Percentiles rank a stretch among this genome's conserved stretches.
These are phyloP conservation scores for Kodamaea suecica DNA, from an alignment of 1,139 yeast genomes.

Conservation along the genomic window DNA sequence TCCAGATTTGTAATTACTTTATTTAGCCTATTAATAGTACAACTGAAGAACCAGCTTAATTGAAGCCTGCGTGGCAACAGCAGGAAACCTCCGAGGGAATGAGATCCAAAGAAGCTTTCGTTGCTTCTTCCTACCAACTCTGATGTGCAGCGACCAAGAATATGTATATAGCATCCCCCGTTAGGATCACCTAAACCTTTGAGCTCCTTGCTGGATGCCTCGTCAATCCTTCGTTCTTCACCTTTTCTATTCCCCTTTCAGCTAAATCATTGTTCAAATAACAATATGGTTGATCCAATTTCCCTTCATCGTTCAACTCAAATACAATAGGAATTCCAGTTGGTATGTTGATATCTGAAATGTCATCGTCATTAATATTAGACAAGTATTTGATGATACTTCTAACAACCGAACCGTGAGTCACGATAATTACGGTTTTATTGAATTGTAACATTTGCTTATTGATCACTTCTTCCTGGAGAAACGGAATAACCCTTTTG, in stretches of 20 bases:
- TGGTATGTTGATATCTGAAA: constrained; percentile 67
- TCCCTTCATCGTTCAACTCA: constrained; percentile 46
- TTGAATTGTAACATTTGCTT: constrained; percentile 33
- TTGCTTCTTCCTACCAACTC: no score
- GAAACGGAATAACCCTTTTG: constrained; percentile 56
- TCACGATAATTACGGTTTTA: constrained; percentile 57
- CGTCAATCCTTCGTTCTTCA: constrained; percentile 53
- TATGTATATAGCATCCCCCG: no score
- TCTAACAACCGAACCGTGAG: constrained; percentile 76
- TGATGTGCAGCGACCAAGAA: no score
- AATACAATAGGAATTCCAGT: constrained; percentile 72
- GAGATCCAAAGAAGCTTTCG: no score
- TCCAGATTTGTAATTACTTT: no score
- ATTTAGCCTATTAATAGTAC: no score
- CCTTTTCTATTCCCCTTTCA: constrained; percentile 58
- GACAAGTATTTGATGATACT: constrained; percentile 60
- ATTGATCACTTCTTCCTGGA: constrained; percentile 39
- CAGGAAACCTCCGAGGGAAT: no score
- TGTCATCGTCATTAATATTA: constrained; percentile 57
- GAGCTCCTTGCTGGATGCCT: no score
- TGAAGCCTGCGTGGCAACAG: no score
- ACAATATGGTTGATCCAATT: constrained; percentile 43
- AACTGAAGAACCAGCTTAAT: no score
- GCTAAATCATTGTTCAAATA: constrained; percentile 75
- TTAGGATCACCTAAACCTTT: no score